Evolutionary conservation across 768 basidiomycete genomes (phyloP), one percentile per base, ranked within the genome.

Genomic region (Termitomyces sp.): DNA sequence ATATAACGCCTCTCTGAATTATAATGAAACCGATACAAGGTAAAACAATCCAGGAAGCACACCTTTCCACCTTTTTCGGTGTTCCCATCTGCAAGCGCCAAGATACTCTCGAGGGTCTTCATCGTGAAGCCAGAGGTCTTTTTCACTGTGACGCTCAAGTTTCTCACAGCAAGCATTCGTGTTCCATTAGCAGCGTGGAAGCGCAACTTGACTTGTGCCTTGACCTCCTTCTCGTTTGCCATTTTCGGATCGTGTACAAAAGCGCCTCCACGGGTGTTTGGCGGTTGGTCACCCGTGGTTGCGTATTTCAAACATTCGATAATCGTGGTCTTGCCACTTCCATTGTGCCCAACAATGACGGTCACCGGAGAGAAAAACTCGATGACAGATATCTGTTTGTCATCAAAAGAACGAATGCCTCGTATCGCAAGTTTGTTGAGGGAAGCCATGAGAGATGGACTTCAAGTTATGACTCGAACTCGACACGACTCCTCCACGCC

Each of bases 291-390:
- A 30, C 97, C 97, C 0, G 97, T 99, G 0, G 97, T 97, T 12
- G 93, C 94, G 70, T 99, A 99, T 78, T 98, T 98, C 72, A 99
- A 83, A 74, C 96, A 98, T 79, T 99, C 97, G 72, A 99, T 98
- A 69, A 98, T 91, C 0, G 96, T 99, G 3, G 97, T 99, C 76
- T 99, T 99, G 44, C 97, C 97, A 65, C 92, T 95, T 18, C 97
- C 97, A 73, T 99, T 99, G 77, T 95, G 92, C 2, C 97, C 97
- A 2, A 98, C 95, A 59, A 99, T 98, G 72, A 99, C 95, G 0
- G 97, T 99, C 55, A 99, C 90, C 7, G 97, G 97, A 20, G 88
- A 87, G 75, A 94, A 98, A 76, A 99, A 99, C 72, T 98, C 92
- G 70, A 99, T 96, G 64, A 98, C 83, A 2, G 92, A 82, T 62